Evolutionary conservation across 164 flowering plant genomes (phyloP).

Genomic region (Vitis amurensis): DNA sequence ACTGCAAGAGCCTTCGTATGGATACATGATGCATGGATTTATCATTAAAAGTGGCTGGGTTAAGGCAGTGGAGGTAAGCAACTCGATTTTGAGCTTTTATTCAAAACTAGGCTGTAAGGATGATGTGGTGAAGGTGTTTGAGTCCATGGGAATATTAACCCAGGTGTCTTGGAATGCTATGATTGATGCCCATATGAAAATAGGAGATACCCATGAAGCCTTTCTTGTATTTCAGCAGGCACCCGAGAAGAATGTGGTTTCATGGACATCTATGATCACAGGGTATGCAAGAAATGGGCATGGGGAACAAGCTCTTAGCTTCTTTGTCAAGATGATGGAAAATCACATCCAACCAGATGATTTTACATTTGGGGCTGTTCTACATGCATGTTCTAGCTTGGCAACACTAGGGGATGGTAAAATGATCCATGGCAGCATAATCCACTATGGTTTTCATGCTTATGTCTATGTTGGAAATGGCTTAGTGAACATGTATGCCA

Average conservation of each 20-base stretch:
- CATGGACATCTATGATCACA: slow-evolving; percentile 76
- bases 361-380: slow-evolving; percentile 57
- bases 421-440: slow-evolving; percentile 52
- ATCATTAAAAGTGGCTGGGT: slow-evolving; percentile 57
- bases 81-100: slow-evolving; percentile 66
- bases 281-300: slow-evolving; percentile 63
- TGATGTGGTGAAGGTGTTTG: slow-evolving; percentile 47
- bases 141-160: slow-evolving; percentile 27
- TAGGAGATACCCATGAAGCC: slow-evolving; percentile 49
- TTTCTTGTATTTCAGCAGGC: slow-evolving; percentile 36
- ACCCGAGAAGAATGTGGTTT: slow-evolving; percentile 53
- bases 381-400: slow-evolving; percentile 69
- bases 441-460: slow-evolving; percentile 46
- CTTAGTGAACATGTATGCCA: slow-evolving; percentile 71
- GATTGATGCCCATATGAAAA: slow-evolving; percentile 67
- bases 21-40: slow-evolving; percentile 51
- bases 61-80: slow-evolving; percentile 52
- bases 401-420: slow-evolving; percentile 48
- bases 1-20: slow-evolving; percentile 28
- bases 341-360: slow-evolving; percentile 48
- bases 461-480: slow-evolving; percentile 61
- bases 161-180: slow-evolving; percentile 74
- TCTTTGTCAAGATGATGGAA: slow-evolving; percentile 49
- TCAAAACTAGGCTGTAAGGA: slow-evolving; percentile 31
- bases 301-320: slow-evolving; percentile 43